A percentile compares a stretch with the other conserved stretches of the same genome.
phyloP scores from a whole-genome alignment of 1,284 basidiomycete genomes.

The Puccinia novopanici region DNA sequence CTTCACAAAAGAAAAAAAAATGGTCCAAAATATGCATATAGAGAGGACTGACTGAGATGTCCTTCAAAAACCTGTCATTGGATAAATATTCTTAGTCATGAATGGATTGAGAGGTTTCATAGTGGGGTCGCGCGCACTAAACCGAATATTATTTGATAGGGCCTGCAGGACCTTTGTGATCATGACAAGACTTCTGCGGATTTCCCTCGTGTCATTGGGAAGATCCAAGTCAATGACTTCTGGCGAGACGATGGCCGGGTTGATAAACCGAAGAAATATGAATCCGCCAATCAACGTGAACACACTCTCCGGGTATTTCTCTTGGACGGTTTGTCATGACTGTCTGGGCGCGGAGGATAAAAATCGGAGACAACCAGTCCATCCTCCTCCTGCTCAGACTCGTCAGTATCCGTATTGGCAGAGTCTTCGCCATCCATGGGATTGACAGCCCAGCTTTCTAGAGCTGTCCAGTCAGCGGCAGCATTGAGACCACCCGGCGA shows the following conservation, averaged over 20 bases:
- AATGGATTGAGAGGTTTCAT: no score
- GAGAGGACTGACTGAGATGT: no score
- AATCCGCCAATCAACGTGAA: conserved; percentile 71
- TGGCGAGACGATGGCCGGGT: conserved; percentile 78
- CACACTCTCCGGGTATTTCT: conserved; percentile 59
- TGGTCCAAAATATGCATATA: conserved; percentile 70
- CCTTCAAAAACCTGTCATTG: no score
- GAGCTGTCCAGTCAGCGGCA: conserved; percentile 45
- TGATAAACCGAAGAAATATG: no score
- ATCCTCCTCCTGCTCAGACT: conserved; percentile 45
- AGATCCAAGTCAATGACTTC: no score
- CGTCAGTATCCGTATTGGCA: conserved; percentile 34
- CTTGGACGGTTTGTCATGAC: conserved; percentile 67
- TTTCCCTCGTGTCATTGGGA: no score
- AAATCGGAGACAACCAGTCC: conserved; percentile 38
- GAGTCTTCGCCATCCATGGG: conserved; percentile 41
- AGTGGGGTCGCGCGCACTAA: no score
- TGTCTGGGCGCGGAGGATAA: conserved; percentile 71
- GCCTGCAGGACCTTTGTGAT: no score
- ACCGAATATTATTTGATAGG: no score
- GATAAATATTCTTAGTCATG: no score
- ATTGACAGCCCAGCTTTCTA: conserved; percentile 51
- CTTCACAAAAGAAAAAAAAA: not conserved
- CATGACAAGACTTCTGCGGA: no score
- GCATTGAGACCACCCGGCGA: not conserved